Percentiles rank a stretch among this genome's conserved stretches.
Evolutionary conservation across 129 eudicot genomes (phyloP).

Genomic region (Lonicera japonica): DNA sequence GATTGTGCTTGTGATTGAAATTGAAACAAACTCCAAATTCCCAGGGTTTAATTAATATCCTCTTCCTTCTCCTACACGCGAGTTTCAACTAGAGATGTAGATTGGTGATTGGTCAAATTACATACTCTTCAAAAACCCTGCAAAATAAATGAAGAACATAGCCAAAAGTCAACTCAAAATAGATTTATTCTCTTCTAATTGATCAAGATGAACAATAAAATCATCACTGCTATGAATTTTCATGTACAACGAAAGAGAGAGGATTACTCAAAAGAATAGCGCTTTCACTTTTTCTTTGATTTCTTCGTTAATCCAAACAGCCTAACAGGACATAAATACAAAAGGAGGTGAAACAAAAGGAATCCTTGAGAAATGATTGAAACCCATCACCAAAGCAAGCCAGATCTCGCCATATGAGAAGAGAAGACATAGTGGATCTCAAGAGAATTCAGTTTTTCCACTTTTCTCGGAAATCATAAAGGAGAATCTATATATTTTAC

Average conservation of each 20-base stretch:
- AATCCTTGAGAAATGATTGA: not conserved
- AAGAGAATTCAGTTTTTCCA: not conserved
- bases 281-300: not conserved
- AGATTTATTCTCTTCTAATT: not conserved
- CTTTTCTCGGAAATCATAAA: slow-evolving; percentile 1
- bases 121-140: slow-evolving; percentile 19
- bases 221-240: not conserved
- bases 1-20: too few relatives aligned
- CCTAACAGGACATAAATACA: slow-evolving; percentile 5
- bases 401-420: slow-evolving; percentile 19
- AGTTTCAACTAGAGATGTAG: slow-evolving; percentile 4
- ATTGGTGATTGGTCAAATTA: not conserved
- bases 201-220: too few relatives aligned
- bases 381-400: slow-evolving; percentile 4
- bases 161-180: not conserved
- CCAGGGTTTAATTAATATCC: not conserved
- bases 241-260: not conserved
- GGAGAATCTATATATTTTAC: not conserved
- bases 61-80: slow-evolving; percentile 7
- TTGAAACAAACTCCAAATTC: not conserved
- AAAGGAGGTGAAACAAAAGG: not conserved
- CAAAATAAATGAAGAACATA: slow-evolving; percentile 4
- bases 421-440: not conserved
- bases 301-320: not conserved
- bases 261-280: not conserved